Base-by-base conservation (phyloP, 306 rosid species). In the Senna tora region DNA sequence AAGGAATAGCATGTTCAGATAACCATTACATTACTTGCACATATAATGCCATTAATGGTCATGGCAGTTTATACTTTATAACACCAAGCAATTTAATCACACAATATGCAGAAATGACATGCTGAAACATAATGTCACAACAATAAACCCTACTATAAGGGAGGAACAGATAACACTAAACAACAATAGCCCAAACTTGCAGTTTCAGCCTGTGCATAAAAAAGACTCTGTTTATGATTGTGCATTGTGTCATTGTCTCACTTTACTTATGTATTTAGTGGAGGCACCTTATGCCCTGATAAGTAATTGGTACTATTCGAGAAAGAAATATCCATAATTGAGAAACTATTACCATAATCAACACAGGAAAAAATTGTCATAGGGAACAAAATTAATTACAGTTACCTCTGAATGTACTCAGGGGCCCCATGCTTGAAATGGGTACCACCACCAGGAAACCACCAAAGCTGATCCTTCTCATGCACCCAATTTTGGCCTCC, bases 401-500 rank as follows among this genome's bases (percentile, higher is more conserved):
- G 65, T 7, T 83, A 89, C 98, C 98, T 89, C 65, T 87, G 84
- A 56, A 91, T 94, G 80, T 94, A 94, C 73, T 91, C 96, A 8
- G 95, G 41, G 28, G 99, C 97, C 14, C 99, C 97, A 49, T 89
- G 85, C 85, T 94, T 94, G 84, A 94, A 94, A 85, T 94, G 99
- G 65, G 97, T 91, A 79, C 99, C 97, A 49, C 99, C 99, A 38
- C 98, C 98, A 1, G 98, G 98, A 84, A 94, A 94, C 97, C 96
- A 91, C 97, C 99, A 88, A 11, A 91, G 87, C 59, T 81, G 81
- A 77, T 83, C 87, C 89, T 83, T 88, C 63, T 77, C 86, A 75
- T 94, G 99, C 71, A 94, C 96, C 97, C 97, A 94, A 79, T 94
- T 94, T 82, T 94, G 99, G 41, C 99, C 99, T 59, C 99, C 97